Evolutionary conservation across 192 early-diverging fungal species (phyloP), one percentile per base, ranked within the genome.

Genomic region (Lobulomyces angularis): DNA sequence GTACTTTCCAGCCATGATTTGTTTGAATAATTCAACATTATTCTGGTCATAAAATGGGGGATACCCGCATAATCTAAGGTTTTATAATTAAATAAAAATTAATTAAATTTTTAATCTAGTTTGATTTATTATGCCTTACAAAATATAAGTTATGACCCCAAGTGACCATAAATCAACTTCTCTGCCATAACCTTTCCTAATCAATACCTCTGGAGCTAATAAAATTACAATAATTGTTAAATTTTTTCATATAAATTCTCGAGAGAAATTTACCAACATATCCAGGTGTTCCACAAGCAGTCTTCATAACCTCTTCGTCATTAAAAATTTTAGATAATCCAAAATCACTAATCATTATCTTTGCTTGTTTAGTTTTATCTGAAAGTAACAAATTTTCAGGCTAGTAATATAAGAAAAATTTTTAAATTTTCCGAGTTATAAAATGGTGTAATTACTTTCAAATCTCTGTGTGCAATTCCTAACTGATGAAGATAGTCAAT

Each of bases 341-440:
- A 71, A 97, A 97, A 58, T 97, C 94, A 18, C 84, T 78, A 42
- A 97, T 82, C 71, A 90, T 97, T 54, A 93, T 68, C 34, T 73
- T 73, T 3, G 65, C 45, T 3, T 52, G 35, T 18, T 41, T 44
- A 14, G 59, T 49, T 30, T 61, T 65, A 45, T 73, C 65, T 1
- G 70, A 73, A 1, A 73, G 45, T 38, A 73, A 35, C 1, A 73
- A 50, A 45, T 73, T 73, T 37, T 73, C 70, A 14, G 70, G 70
- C 63, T 67, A 28, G 14, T 33, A 44, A 55, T 6, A 24, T 16
- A 8, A 14, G 46, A 46, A 18, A 50, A 47, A 5, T 43, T 8
- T 20, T 49, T 41, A 19, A 14, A 6, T 8, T 21, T 8, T 41
- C 26, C 19, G 42, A 17, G 22, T 5, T 57, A 6, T 8, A 55